A percentile compares a stretch with the other conserved stretches of the same genome.
Conservation (phyloP, 139 green algal genomes). For the Pleodorina starrii region DNA sequence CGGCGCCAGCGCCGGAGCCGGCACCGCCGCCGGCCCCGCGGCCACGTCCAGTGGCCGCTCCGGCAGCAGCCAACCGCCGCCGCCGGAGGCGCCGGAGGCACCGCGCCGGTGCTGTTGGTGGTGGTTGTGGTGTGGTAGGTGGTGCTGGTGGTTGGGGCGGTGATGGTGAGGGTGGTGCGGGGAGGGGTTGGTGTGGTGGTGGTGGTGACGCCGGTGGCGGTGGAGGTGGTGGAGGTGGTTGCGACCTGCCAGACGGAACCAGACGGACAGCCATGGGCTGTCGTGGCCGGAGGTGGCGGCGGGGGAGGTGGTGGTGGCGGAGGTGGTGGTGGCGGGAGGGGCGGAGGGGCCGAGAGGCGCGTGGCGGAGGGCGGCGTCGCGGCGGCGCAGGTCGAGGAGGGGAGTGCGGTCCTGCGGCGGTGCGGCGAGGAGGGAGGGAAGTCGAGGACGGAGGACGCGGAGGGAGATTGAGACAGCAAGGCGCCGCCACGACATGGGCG, state of each 20-base stretch:
- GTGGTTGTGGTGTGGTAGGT: background rate
- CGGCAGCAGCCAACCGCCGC: background rate
- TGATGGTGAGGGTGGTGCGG: background rate
- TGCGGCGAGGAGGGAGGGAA: background rate
- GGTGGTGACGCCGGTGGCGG: background rate
- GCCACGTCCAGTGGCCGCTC: background rate
- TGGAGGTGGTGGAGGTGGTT: background rate
- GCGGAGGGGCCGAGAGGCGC: background rate
- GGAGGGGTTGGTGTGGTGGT: too few species aligned
- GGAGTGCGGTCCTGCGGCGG: slow-evolving; percentile 9
- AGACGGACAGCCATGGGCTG: background rate
- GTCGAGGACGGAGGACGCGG: too few species aligned
- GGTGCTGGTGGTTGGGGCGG: background rate
- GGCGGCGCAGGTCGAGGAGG: background rate
- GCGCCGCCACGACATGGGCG: too few species aligned
- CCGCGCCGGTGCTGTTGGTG: background rate
- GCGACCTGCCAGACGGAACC: background rate
- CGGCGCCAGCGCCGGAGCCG: background rate
- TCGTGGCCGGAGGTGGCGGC: background rate
- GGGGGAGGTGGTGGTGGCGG: background rate
- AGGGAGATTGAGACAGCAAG: too few species aligned
- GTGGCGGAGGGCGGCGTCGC: background rate
- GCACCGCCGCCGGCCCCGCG: background rate
- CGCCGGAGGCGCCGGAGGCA: background rate
- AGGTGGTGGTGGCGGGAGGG: background rate